phyloP scores from a whole-genome alignment of 2,329 filamentous ascomycete species.

The Aspergillus sp. region DNA sequence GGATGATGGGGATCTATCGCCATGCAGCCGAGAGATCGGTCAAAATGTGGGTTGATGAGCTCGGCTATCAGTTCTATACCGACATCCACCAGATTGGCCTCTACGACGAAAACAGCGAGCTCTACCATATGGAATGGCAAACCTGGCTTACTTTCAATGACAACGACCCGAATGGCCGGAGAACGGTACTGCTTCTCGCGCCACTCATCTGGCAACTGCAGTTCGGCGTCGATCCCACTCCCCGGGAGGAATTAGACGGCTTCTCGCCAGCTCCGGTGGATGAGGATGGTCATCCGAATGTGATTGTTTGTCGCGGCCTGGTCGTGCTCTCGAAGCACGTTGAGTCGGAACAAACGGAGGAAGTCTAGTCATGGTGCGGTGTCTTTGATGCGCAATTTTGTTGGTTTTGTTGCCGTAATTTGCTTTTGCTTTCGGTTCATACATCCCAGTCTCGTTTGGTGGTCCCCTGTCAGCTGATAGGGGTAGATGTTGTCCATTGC shows the following conservation, averaged over 20 bases:
- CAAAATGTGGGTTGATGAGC: neutral
- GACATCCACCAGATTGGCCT: neutral
- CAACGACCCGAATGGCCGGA: neutral
- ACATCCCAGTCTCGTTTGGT: too few species aligned
- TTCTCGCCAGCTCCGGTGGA: neutral
- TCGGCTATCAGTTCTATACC: neutral
- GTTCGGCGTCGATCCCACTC: neutral
- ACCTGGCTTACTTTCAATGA: neutral
- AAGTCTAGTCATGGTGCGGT: neutral
- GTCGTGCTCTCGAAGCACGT: neutral
- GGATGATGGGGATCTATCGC: neutral
- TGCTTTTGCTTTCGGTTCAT: neutral
- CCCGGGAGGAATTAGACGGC: neutral
- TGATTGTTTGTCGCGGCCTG: neutral
- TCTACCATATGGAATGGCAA: neutral
- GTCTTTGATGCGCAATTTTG: neutral
- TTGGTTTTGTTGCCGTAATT: neutral
- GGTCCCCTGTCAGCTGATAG: too few species aligned
- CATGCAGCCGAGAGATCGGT: neutral
- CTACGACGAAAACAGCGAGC: neutral
- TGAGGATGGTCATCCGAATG: neutral
- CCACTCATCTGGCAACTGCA: neutral
- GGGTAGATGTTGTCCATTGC: too few species aligned
- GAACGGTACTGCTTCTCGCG: neutral
- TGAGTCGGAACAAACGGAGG: neutral